Base-by-base conservation (phyloP, 2,329 filamentous ascomycete genomes). In the Neurospora crassa region DNA sequence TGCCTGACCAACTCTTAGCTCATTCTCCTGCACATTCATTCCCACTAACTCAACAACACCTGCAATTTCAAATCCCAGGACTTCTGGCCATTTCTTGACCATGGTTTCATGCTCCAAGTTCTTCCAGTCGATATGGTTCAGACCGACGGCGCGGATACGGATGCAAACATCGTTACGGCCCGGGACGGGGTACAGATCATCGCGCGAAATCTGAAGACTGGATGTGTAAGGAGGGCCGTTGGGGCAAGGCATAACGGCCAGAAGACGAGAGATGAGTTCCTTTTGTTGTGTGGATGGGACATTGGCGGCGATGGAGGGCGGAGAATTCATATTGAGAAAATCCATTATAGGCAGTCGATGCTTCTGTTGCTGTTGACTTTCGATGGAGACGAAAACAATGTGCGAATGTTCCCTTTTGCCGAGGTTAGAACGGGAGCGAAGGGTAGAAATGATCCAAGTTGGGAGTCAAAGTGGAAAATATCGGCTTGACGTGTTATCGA, bases 51-150 rank as follows among this genome's bases (percentile, higher is more conserved):
- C 80, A 42, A 82, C 74, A 2, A 78, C 70, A 5, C 80, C 80
- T 11, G 80, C 78, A 0, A 76, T 76, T 24, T 82, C 80, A 16
- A 80, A 73, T 14, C 80, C 80, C 6, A 81, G 76, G 14, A 81
- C 75, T 16, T 76, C 72, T 8, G 80, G 80, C 78, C 79, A 81
- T 2, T 71, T 47, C 29, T 73, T 70, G 42, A 79, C 73, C 67
- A 75, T 73, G 18, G 77, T 73, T 2, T 79, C 79, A 8, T 77
- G 73, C 53, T 78, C 69, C 1, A 78, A 73, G 45, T 77, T 79
- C 72, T 81, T 81, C 71, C 74, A 77, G 67, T 82, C 80, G 1
- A 80, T 75, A 0, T 75, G 77, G 67, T 82, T 81, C 29, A 82
- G 71, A 1, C 75, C 79, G 12, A 81, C 74, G 12, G 78, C 78